Evolutionary conservation across 306 rosid genomes (phyloP).

Genomic region (Gynostemma pentaphyllum): DNA sequence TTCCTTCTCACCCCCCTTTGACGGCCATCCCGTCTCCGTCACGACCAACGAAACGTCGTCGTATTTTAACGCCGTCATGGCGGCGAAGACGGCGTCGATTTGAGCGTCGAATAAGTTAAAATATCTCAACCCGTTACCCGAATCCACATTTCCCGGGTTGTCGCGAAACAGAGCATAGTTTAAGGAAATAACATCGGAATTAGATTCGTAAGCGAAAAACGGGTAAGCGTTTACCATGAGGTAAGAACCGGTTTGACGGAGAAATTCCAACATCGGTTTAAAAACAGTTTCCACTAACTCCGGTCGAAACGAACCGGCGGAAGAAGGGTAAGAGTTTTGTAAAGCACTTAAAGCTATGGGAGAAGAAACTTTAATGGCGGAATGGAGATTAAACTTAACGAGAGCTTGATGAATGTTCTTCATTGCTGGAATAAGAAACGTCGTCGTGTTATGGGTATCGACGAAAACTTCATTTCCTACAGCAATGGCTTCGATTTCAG

Average conservation of each 20-base stretch:
- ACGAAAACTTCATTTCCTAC: conserved; percentile 94
- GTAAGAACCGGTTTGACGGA: conserved; percentile 65
- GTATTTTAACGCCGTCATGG: conserved; percentile 53
- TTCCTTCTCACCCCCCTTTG: conserved; percentile 62
- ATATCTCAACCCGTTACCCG: conserved; percentile 72
- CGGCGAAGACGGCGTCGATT: conserved; percentile 90
- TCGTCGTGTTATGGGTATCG: conserved; percentile 56
- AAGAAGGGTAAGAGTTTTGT: conserved; percentile 75
- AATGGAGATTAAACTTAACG: conserved; percentile 35
- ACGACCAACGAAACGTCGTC: conserved; percentile 58
- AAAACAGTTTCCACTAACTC: conserved; percentile 59
- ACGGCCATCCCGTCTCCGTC: conserved; percentile 92
- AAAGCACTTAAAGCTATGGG: conserved; percentile 84
- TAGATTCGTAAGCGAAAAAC: conserved; percentile 85
- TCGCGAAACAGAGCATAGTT: conserved; percentile 74
- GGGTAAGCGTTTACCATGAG: conserved; percentile 96
- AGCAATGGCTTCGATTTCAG: conserved; percentile 88
- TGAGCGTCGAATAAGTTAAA: conserved; percentile 80
- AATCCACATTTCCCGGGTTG: conserved; percentile 70
- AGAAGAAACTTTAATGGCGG: conserved; percentile 65
- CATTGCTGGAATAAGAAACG: conserved; percentile 82
- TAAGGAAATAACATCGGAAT: conserved; percentile 65
- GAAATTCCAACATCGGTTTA: conserved; percentile 60
- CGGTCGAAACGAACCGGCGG: conserved; percentile 77
- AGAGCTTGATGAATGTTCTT: conserved; percentile 67